Conservation (phyloP, 2,329 filamentous ascomycete species). For the Alternaria ethzedia region DNA sequence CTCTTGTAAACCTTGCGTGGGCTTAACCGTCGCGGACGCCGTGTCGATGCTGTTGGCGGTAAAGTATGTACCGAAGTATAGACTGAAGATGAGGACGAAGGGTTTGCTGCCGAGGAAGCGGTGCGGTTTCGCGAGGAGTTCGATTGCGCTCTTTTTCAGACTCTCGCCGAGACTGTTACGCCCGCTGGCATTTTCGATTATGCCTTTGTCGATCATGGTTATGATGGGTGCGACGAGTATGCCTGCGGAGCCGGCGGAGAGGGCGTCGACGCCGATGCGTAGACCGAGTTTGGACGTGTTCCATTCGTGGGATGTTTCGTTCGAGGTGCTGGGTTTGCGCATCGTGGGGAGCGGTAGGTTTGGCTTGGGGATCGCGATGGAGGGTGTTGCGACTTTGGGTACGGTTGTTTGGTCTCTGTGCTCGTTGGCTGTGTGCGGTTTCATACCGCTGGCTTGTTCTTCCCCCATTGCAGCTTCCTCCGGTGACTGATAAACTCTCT, state of each 20-base stretch:
- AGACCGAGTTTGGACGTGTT: constrained; percentile 76
- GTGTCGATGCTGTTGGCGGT: constrained; percentile 91
- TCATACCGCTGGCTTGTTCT: constrained; percentile 18
- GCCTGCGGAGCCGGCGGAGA: constrained; percentile 74
- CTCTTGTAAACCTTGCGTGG: constrained; percentile 68
- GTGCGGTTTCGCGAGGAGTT: constrained; percentile 67
- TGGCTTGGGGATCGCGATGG: constrained; percentile 7
- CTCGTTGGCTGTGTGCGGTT: not conserved
- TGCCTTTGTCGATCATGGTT: constrained; percentile 80
- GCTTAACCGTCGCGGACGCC: constrained; percentile 65
- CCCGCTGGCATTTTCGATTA: constrained; percentile 83
- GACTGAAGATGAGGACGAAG: constrained; percentile 68
- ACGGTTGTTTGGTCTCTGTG: not conserved
- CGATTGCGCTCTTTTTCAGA: constrained; percentile 63
- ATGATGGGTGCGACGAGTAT: constrained; percentile 82
- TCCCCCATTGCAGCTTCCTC: constrained; percentile 44
- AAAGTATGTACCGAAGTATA: constrained; percentile 89
- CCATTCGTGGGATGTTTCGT: constrained; percentile 55
- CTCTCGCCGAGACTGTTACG: constrained; percentile 65
- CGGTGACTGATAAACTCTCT: constrained; percentile 33
- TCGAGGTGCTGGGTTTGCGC: constrained; percentile 1
- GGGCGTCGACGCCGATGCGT: constrained; percentile 71
- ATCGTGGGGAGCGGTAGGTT: constrained; percentile 7
- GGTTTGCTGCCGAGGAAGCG: constrained; percentile 68
- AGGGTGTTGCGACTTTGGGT: constrained; percentile 1